phyloP scores from a whole-genome alignment of 805 yeast genomes.

The Sugiyamaella smithiae region DNA sequence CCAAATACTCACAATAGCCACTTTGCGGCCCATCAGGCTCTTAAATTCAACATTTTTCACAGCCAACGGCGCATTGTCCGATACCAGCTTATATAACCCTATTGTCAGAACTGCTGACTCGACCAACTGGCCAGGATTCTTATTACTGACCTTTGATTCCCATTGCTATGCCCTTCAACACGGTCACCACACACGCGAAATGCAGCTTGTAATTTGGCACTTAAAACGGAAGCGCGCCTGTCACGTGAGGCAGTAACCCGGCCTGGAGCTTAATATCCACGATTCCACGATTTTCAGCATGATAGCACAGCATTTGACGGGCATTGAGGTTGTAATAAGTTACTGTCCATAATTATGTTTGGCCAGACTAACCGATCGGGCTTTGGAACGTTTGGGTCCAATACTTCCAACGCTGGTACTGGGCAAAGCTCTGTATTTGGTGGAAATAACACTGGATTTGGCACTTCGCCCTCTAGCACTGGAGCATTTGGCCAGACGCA shows the following conservation, averaged over 20 bases:
- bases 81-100: conserved; percentile 82
- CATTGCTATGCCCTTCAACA: conserved; percentile 22
- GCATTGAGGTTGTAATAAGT: neutral
- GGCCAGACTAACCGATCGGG: conserved; percentile 22
- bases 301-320: too few species aligned
- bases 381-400: conserved; percentile 14
- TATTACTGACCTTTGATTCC: conserved; percentile 36
- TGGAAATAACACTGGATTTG: conserved; percentile 21
- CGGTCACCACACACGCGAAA: neutral
- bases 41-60: conserved; percentile 77
- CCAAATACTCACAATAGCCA: conserved; percentile 63
- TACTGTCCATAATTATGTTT: conserved; percentile 19
- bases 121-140: too few species aligned
- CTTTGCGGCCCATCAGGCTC: conserved; percentile 85
- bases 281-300: too few species aligned
- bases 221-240: conserved; percentile 8
- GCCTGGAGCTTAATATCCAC: neutral
- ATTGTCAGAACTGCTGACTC: neutral
- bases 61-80: conserved; percentile 87
- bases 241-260: conserved; percentile 12
- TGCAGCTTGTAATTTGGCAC: neutral
- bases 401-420: neutral
- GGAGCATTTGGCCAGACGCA: conserved; percentile 23
- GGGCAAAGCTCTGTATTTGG: conserved; percentile 15
- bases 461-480: conserved; percentile 14